Percentiles rank a stretch among this genome's conserved stretches.
phyloP scores from a whole-genome alignment of 257 asterid species.

The Solanum rostratum region DNA sequence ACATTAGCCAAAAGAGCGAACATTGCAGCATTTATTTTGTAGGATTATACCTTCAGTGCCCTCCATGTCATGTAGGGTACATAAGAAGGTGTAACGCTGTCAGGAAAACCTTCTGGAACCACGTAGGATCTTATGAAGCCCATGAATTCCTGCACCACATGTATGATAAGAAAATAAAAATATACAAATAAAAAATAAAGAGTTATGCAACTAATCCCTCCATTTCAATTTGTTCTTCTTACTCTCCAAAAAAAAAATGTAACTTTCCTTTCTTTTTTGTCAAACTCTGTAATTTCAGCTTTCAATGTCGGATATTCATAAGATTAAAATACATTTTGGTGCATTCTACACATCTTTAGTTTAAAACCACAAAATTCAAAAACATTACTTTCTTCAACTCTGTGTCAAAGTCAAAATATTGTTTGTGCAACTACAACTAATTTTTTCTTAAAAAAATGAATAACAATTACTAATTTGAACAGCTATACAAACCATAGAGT shows the following conservation, averaged over 20 bases:
- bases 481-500: not conserved
- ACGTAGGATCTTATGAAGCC: slow-evolving; percentile 77
- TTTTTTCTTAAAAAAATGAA: not conserved
- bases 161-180: not conserved
- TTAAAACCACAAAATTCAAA: not conserved
- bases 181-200: not conserved
- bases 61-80: slow-evolving; percentile 99
- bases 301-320: not conserved
- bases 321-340: not conserved
- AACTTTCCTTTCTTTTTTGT: not conserved
- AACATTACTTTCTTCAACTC: not conserved
- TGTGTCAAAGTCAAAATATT: not conserved
- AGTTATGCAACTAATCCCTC: not conserved
- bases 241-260: not conserved
- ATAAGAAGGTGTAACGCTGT: slow-evolving; percentile 79
- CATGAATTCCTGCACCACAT: slow-evolving; percentile 49
- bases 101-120: slow-evolving; percentile 98
- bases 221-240: not conserved
- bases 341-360: not conserved
- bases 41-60: slow-evolving; percentile 69
- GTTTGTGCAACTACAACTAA: not conserved
- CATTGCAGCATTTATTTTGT: not conserved
- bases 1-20: not conserved
- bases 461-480: not conserved
- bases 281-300: not conserved